Base-by-base conservation (phyloP, 2,329 filamentous ascomycete species). In the Claviceps pusilla region DNA sequence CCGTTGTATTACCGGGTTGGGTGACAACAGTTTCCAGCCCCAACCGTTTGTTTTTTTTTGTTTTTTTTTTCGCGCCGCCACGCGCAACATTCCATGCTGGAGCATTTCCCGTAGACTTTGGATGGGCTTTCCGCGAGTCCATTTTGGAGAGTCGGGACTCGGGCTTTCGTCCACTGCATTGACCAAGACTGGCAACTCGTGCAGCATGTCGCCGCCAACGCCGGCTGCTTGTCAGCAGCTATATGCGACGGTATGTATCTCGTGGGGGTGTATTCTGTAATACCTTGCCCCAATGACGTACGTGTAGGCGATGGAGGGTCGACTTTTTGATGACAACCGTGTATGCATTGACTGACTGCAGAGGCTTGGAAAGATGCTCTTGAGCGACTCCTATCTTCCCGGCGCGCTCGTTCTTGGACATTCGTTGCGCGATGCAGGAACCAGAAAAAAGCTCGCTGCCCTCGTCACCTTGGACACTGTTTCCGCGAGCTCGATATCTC, bases 371-470 rank as follows among this genome's bases (percentile, higher is more conserved):
- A 70, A 96, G 91, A 86, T 98, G 69, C 81, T 97, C 55, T 76
- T 95, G 73, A 95, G 82, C 73, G 90, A 98, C 72, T 80, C 80
- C 58, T 98, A 98, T 70, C 80, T 98, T 51, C 91, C 93, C 68
- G 91, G 93, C 68, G 91, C 90, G 57, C 82, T 93, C 62, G 90
- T 98, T 49, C 82, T 98, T 59, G 90, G 89, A 57, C 90, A 97
- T 73, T 97, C 93, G 39, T 75, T 98, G 55, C 86, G 88, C 70
- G 93, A 98, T 83, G 85, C 83, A 63, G 88, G 88, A 55, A 88
- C 90, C 42, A 82, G 76, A 60, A 93, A 88, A 73, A 91, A 89
- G 73, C 76, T 98, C 62, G 89, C 85, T 57, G 86, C 86, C 62
- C 75, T 97, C 62, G 81, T 94, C 66, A 94, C 89, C 4, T 76